phyloP scores from a whole-genome alignment of 164 flowering plant genomes.

The Malania oleifera region DNA sequence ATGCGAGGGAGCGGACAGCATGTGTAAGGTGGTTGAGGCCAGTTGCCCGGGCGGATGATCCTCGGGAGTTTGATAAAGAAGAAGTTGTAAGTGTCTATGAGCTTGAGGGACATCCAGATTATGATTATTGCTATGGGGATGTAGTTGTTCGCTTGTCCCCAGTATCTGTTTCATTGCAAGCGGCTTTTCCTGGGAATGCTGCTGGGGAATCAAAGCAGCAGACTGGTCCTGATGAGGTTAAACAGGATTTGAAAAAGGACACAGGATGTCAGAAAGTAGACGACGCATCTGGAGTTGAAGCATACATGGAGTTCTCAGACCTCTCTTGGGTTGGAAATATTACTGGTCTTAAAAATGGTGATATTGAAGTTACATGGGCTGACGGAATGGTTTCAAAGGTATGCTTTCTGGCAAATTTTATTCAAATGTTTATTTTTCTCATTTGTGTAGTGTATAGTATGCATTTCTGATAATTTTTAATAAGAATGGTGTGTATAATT shows the following conservation, averaged over 20 bases:
- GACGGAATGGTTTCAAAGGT: conserved; percentile 97
- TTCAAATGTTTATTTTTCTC: background rate
- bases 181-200: conserved; percentile 15
- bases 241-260: conserved; percentile 18
- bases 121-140: conserved; percentile 97
- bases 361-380: conserved; percentile 97
- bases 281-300: conserved; percentile 26
- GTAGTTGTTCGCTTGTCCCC: conserved; percentile 84
- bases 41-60: conserved; percentile 79
- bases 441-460: background rate
- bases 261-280: conserved; percentile 22
- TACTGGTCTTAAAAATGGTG: conserved; percentile 85
- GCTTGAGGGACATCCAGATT: conserved; percentile 93
- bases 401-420: conserved; percentile 16
- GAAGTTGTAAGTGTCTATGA: conserved; percentile 97
- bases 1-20: conserved; percentile 93
- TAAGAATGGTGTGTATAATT: background rate
- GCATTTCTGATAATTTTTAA: background rate
- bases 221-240: conserved; percentile 19
- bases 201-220: conserved; percentile 26
- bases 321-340: conserved; percentile 98
- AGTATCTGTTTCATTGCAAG: conserved; percentile 35
- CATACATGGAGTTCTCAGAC: conserved; percentile 38
- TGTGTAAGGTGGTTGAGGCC: conserved; percentile 87
- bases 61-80: conserved; percentile 81